phyloP scores from a whole-genome alignment of 805 yeast species.

The Saccharomycopsis lassenensis region DNA sequence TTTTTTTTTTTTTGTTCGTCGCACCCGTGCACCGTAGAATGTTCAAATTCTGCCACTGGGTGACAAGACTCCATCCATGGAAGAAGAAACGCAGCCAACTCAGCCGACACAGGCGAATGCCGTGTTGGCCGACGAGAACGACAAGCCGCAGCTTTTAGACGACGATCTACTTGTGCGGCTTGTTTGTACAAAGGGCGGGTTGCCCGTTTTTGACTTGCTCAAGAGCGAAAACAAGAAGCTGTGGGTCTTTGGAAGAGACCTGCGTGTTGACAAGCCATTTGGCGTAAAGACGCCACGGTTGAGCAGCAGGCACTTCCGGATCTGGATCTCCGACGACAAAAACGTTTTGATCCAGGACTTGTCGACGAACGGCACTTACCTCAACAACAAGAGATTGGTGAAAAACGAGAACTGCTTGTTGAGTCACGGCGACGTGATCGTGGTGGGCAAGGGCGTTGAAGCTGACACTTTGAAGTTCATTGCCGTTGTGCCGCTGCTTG shows the following conservation, averaged over 20 bases:
- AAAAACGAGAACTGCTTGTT: conserved; percentile 72
- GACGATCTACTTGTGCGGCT: conserved; percentile 40
- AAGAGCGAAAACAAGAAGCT: conserved; percentile 26
- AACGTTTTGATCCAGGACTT: conserved; percentile 43
- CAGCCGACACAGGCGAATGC: too few species aligned
- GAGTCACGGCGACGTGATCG: conserved; percentile 87
- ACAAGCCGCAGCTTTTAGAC: too few species aligned
- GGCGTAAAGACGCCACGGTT: conserved; percentile 51
- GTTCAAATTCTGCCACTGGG: too few species aligned
- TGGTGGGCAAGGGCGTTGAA: conserved; percentile 79
- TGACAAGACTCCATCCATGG: too few species aligned
- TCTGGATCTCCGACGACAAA: conserved; percentile 54
- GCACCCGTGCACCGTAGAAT: too few species aligned
- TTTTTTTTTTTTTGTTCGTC: too few species aligned
- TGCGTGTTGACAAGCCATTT: conserved; percentile 51
- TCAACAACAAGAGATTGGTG: conserved; percentile 63
- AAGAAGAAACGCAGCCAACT: too few species aligned
- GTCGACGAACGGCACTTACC: conserved; percentile 88
- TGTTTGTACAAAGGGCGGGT: conserved; percentile 50
- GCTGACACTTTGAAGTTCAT: conserved; percentile 48
- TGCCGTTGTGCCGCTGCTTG: conserved; percentile 33
- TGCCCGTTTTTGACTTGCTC: conserved; percentile 35
- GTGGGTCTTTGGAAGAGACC: conserved; percentile 73
- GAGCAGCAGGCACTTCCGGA: conserved; percentile 62
- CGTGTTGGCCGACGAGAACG: too few species aligned